Conservation (phyloP, 2,329 filamentous ascomycete genomes). For the Metarhizium rileyi region DNA sequence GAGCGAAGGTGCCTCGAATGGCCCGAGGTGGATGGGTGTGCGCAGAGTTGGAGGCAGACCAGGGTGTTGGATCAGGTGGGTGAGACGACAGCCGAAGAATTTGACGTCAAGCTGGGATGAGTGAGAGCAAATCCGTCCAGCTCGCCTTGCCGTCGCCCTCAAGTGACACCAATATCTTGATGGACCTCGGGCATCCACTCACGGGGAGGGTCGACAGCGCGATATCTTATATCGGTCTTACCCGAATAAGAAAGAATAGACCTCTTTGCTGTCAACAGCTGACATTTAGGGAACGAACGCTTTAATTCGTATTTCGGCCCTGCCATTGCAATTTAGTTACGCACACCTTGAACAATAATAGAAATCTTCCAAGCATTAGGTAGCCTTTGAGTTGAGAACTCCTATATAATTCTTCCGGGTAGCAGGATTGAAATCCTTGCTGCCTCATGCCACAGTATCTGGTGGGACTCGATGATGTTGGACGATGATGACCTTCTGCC, state of each 20-base stretch:
- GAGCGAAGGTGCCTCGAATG: neutral
- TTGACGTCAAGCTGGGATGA: neutral
- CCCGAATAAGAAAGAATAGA: neutral
- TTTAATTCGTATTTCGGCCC: too few relatives aligned
- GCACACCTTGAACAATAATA: neutral
- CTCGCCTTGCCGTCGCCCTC: constrained; percentile 2
- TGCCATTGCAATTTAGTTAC: neutral
- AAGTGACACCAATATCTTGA: neutral
- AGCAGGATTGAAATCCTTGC: constrained; percentile 18
- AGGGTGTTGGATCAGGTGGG: constrained; percentile 3
- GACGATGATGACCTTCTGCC: constrained; percentile 5
- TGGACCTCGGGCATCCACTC: neutral
- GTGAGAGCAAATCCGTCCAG: constrained; percentile 2
- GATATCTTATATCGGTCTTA: neutral
- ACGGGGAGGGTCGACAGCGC: neutral
- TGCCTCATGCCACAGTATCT: constrained; percentile 8
- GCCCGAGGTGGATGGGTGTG: constrained; percentile 6
- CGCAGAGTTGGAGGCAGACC: neutral
- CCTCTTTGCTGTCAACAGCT: neutral
- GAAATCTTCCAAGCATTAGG: neutral
- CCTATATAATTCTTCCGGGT: neutral
- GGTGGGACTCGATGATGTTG: constrained; percentile 6
- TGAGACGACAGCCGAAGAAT: constrained; percentile 7
- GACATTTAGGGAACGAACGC: too few relatives aligned
- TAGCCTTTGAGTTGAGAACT: neutral